Conservation (phyloP, 2,329 filamentous ascomycete species). For the Thielaviopsis euricoi region DNA sequence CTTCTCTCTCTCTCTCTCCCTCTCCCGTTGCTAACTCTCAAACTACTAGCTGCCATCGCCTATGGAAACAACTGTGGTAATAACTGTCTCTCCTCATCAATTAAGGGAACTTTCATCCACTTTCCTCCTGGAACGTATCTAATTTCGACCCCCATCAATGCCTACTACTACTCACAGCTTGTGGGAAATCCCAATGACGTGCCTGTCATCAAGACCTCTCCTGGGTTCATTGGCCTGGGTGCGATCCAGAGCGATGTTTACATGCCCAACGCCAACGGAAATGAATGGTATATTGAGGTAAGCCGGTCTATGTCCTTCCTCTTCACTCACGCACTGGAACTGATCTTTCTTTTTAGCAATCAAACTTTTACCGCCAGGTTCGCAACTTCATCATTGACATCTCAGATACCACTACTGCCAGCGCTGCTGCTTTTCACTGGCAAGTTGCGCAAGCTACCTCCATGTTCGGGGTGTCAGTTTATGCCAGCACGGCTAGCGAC, state of each 20-base stretch:
- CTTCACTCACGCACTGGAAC: background rate
- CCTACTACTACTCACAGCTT: slow-evolving; percentile 47
- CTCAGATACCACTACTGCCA: slow-evolving; percentile 30
- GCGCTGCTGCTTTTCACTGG: slow-evolving; percentile 39
- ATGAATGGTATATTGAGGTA: slow-evolving; percentile 20
- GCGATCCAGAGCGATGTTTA: slow-evolving; percentile 33
- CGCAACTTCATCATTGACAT: slow-evolving; percentile 37
- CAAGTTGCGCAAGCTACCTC: slow-evolving; percentile 43
- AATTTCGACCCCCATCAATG: slow-evolving; percentile 37
- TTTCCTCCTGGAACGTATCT: slow-evolving; percentile 35
- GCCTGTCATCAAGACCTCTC: slow-evolving; percentile 35
- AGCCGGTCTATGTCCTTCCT: background rate
- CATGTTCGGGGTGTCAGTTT: slow-evolving; percentile 27
- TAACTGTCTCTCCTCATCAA: slow-evolving; percentile 18
- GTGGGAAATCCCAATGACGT: slow-evolving; percentile 36
- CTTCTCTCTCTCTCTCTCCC: no score
- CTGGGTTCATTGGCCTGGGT: slow-evolving; percentile 36
- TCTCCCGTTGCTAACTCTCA: no score
- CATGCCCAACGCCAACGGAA: slow-evolving; percentile 14
- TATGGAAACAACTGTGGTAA: slow-evolving; percentile 21
- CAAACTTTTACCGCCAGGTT: slow-evolving; percentile 48
- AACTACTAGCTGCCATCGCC: slow-evolving; percentile 19
- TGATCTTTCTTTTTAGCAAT: slow-evolving; percentile 23
- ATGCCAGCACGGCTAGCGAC: slow-evolving; percentile 27
- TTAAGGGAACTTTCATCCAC: slow-evolving; percentile 16